phyloP scores from a whole-genome alignment of 2,329 filamentous ascomycete species.

The Clonostachys sp. region DNA sequence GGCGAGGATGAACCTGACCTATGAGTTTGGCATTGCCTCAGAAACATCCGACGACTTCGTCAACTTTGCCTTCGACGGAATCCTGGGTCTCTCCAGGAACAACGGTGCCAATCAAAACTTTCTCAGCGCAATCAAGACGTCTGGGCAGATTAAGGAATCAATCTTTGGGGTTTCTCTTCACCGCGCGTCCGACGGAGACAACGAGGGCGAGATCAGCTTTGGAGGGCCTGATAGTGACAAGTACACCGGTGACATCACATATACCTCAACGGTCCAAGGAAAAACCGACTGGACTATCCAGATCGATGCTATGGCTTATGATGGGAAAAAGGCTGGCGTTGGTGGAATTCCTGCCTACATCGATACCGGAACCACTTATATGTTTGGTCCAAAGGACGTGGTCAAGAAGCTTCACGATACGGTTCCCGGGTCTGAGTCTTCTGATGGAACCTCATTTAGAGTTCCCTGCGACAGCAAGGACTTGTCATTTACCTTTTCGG shows the following conservation, averaged over 20 bases:
- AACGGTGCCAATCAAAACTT: slow-evolving; percentile 60
- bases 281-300: slow-evolving; percentile 68
- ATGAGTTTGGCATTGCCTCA: slow-evolving; percentile 70
- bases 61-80: slow-evolving; percentile 82
- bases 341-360: slow-evolving; percentile 62
- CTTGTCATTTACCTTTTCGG: slow-evolving; percentile 65
- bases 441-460: slow-evolving; percentile 58
- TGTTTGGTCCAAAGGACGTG: slow-evolving; percentile 65
- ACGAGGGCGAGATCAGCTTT: slow-evolving; percentile 74
- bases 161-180: slow-evolving; percentile 69
- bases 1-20: slow-evolving; percentile 57
- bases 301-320: slow-evolving; percentile 60
- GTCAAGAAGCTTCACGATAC: slow-evolving; percentile 63
- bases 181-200: slow-evolving; percentile 57
- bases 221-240: slow-evolving; percentile 64
- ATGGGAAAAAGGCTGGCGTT: slow-evolving; percentile 53
- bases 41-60: slow-evolving; percentile 70
- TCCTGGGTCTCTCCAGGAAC: slow-evolving; percentile 70
- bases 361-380: slow-evolving; percentile 79
- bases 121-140: slow-evolving; percentile 54
- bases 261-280: slow-evolving; percentile 38
- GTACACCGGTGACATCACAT: slow-evolving; percentile 65
- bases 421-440: slow-evolving; percentile 56
- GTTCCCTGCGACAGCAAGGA: slow-evolving; percentile 67
- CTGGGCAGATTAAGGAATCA: slow-evolving; percentile 55